Evolutionary conservation across 129 eudicot species (phyloP).

Genomic region (Flaveria linearis): DNA sequence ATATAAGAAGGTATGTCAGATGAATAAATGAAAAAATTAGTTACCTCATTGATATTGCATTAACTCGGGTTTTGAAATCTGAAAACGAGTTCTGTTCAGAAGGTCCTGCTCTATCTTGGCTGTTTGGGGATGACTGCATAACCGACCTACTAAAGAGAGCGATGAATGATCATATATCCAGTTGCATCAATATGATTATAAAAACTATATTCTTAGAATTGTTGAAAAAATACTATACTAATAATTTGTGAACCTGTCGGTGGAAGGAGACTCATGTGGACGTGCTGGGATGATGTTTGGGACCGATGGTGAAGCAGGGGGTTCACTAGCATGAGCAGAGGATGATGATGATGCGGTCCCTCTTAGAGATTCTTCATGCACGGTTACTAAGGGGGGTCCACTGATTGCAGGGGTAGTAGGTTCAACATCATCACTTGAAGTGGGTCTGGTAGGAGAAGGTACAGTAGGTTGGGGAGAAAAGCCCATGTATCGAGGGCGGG

Average conservation of each 20-base stretch:
- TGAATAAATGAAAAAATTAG: not conserved
- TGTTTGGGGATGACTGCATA: conserved; percentile 56
- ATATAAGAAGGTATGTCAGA: not conserved
- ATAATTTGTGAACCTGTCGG: conserved; percentile 42
- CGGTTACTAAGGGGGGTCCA: conserved; percentile 42
- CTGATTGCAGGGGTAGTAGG: conserved; percentile 45
- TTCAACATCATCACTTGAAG: conserved; percentile 48
- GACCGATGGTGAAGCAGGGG: conserved; percentile 44
- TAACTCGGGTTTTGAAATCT: conserved; percentile 76
- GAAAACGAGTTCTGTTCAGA: conserved; percentile 86
- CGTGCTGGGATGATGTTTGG: conserved; percentile 47
- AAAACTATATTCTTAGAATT: not conserved
- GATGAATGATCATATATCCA: not conserved
- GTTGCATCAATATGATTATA: not conserved
- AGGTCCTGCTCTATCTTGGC: conserved; percentile 84
- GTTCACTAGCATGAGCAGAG: conserved; percentile 50
- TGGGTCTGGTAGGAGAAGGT: conserved; percentile 44
- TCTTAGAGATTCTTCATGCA: conserved; percentile 48
- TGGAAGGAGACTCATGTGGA: conserved; percentile 54
- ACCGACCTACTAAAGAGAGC: conserved; percentile 46
- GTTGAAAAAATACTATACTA: not conserved
- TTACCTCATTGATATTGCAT: conserved; percentile 77
- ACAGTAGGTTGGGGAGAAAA: conserved; percentile 72
- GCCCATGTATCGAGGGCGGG: conserved; percentile 70
- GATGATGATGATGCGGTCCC: conserved; percentile 35